Conservation (phyloP, 1,139 yeast species). For the Candida gigantensis region DNA sequence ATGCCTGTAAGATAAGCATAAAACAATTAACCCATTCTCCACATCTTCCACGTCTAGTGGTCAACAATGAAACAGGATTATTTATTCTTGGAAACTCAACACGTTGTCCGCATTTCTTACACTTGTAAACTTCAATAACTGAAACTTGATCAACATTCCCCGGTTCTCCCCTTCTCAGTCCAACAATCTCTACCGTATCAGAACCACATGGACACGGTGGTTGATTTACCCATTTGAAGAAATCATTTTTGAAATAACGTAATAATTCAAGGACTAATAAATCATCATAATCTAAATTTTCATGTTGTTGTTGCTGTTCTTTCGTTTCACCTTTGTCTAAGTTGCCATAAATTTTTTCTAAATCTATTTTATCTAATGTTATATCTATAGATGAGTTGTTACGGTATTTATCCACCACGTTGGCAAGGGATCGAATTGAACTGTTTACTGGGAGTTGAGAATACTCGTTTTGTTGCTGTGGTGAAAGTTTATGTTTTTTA, state of each 20-base stretch:
- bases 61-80: slow-evolving; percentile 60
- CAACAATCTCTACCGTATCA: slow-evolving; percentile 18
- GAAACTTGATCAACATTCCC: slow-evolving; percentile 35
- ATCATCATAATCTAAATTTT: slow-evolving; percentile 57
- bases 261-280: slow-evolving; percentile 66
- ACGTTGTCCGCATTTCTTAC: slow-evolving; percentile 47
- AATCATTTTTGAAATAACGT: slow-evolving; percentile 74
- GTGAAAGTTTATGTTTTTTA: background rate
- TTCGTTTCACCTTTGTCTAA: slow-evolving; percentile 32
- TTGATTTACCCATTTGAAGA: slow-evolving; percentile 80
- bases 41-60: slow-evolving; percentile 75
- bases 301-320: no score
- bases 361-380: slow-evolving; percentile 30
- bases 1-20: slow-evolving; percentile 64
- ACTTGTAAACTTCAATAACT: slow-evolving; percentile 60
- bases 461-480: background rate
- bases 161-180: slow-evolving; percentile 14
- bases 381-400: slow-evolving; percentile 9
- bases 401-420: slow-evolving; percentile 10
- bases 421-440: slow-evolving; percentile 7
- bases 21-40: slow-evolving; percentile 97
- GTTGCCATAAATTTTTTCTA: slow-evolving; percentile 36
- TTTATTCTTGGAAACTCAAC: slow-evolving; percentile 77
- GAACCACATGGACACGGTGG: slow-evolving; percentile 63
- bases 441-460: slow-evolving; percentile 9